Base-by-base conservation (phyloP, 2,329 filamentous ascomycete genomes). In the Saccharata proteae region DNA sequence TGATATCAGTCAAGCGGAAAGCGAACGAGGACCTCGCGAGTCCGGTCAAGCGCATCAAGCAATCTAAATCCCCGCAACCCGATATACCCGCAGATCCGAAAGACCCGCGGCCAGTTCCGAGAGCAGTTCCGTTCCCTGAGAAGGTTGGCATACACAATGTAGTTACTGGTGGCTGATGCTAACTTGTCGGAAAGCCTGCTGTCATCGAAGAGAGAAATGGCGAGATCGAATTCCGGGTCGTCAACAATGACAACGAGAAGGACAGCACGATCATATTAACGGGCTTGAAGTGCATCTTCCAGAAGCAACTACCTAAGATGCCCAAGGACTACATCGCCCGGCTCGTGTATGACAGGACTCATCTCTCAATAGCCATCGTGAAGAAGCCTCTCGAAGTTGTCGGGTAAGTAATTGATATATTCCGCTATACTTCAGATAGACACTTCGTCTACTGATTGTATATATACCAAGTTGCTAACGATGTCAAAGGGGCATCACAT, bases 231-330 rank as follows among this genome's bases (percentile, higher is more conserved):
- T 96, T 96, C 55, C 78, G 86, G 28, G 90, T 96, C 5, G 90
- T 98, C 47, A 96, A 96, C 66, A 98, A 98, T 51, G 90, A 98
- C 51, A 80, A 81, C 46, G 69, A 77, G 21, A 73, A 80, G 41
- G 84, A 93, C 48, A 92, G 82, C 50, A 77, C 86, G 43, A 92
- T 96, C 49, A 92, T 98, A 45, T 67, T 98, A 37, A 94, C 88
- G 0, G 90, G 90, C 10, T 66, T 98, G 34, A 98, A 96, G 54
- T 93, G 86, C 51, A 92, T 98, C 42, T 96, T 98, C 48, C 90
- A 98, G 54, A 96, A 96, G 47, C 90, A 98, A 52, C 67, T 98
- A 5, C 90, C 90, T 0, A 96, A 96, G 58, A 98, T 98, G 90
- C 90, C 90, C 10, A 94, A 96, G 57, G 90, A 96, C 51, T 98